Conservation (phyloP, 345 rosid genomes). For the Raphanus sativus region DNA sequence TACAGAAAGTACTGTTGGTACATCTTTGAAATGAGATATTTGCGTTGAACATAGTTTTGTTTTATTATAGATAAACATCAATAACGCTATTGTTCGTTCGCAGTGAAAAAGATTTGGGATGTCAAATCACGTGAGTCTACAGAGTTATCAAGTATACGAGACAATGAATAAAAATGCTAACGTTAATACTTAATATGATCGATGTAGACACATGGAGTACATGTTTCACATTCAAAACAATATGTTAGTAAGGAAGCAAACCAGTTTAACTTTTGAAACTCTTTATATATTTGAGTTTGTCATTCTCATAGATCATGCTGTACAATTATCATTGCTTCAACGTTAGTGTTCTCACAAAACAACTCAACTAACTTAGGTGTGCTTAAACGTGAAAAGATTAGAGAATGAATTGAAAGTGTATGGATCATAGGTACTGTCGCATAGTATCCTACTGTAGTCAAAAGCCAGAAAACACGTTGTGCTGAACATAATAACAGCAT, state of each 20-base stretch:
- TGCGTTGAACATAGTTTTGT: conserved; percentile 41
- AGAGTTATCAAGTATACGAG: neutral
- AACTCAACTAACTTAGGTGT: neutral
- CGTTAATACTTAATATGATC: neutral
- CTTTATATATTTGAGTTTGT: neutral
- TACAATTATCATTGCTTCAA: neutral
- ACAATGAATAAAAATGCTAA: neutral
- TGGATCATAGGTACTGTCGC: conserved; percentile 3
- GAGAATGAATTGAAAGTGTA: neutral
- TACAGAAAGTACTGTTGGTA: conserved; percentile 30
- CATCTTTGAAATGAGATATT: conserved; percentile 8
- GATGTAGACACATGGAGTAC: neutral
- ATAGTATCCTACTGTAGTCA: neutral
- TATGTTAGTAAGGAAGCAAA: neutral
- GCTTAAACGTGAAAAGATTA: neutral
- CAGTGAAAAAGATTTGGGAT: conserved; percentile 23
- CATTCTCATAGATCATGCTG: neutral
- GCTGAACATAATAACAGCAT: neutral
- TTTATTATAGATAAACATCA: conserved; percentile 8
- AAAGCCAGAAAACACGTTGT: conserved; percentile 1
- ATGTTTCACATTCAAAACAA: neutral
- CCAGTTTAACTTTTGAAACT: neutral
- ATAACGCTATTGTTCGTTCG: conserved; percentile 27
- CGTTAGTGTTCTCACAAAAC: neutral
- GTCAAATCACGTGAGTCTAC: conserved; percentile 25